phyloP scores from a whole-genome alignment of 495 filamentous ascomycete species.

The Usnea hakonensis region DNA sequence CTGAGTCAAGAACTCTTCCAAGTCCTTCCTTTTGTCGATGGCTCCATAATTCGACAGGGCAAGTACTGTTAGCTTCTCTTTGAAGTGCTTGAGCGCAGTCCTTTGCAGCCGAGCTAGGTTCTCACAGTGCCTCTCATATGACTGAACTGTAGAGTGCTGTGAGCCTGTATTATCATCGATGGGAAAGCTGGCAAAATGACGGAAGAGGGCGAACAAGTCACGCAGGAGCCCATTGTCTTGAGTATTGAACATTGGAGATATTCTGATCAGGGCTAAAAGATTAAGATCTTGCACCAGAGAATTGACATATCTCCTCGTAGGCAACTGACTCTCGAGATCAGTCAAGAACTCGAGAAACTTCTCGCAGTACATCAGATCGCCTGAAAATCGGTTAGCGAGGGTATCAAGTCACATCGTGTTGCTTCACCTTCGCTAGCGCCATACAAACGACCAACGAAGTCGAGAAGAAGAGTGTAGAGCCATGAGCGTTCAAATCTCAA shows the following conservation, averaged over 20 bases:
- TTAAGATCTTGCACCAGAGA: constrained; percentile 86
- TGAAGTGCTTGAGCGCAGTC: constrained; percentile 73
- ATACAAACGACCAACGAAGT: constrained; percentile 72
- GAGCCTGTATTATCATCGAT: constrained; percentile 86
- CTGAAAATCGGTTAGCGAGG: constrained; percentile 26
- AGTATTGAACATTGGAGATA: constrained; percentile 70
- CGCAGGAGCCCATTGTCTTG: constrained; percentile 70
- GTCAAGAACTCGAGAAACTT: constrained; percentile 84
- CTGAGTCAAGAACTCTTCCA: constrained; percentile 65
- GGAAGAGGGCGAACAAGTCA: constrained; percentile 69
- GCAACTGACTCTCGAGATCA: constrained; percentile 87
- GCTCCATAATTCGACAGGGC: constrained; percentile 88
- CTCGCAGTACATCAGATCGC: constrained; percentile 79
- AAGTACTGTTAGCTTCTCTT: constrained; percentile 81
- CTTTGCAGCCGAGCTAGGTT: constrained; percentile 74
- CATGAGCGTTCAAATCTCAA: constrained; percentile 89
- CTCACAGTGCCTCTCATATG: constrained; percentile 71
- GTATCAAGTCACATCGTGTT: neutral
- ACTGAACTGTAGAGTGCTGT: constrained; percentile 60
- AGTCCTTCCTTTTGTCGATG: constrained; percentile 68
- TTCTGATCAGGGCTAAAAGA: constrained; percentile 67
- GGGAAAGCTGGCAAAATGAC: constrained; percentile 80
- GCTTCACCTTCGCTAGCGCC: constrained; percentile 36
- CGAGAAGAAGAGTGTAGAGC: constrained; percentile 79
- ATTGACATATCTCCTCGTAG: constrained; percentile 90